phyloP scores from a whole-genome alignment of 148 eudicot genomes.

The Persicaria tinctoria region DNA sequence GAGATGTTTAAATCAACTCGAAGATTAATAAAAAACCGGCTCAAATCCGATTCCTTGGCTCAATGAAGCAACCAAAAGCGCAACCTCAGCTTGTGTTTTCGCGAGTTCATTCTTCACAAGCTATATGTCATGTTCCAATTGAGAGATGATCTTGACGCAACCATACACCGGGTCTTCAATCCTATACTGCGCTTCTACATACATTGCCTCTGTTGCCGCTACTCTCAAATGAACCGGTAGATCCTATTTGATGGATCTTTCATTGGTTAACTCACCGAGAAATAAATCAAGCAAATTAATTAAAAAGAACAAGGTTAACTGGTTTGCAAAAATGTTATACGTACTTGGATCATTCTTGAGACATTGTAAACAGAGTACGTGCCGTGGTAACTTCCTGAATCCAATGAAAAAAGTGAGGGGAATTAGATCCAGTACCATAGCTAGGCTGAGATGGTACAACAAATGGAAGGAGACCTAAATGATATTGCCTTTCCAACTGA shows the following conservation, averaged over 20 bases:
- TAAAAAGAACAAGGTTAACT: not conserved
- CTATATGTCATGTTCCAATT: slow-evolving; percentile 21
- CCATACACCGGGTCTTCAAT: slow-evolving; percentile 36
- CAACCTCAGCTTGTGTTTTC: slow-evolving; percentile 29
- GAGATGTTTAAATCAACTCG: not conserved
- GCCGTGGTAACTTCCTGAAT: too few relatives aligned
- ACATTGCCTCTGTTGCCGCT: slow-evolving; percentile 26
- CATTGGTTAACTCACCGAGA: slow-evolving; percentile 15
- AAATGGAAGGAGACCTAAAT: too few relatives aligned
- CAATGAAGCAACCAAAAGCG: not conserved
- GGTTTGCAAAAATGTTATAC: too few relatives aligned
- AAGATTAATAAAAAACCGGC: not conserved
- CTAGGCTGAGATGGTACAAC: too few relatives aligned
- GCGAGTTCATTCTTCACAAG: slow-evolving; percentile 22
- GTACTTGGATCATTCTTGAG: slow-evolving; percentile 46
- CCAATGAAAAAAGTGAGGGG: too few relatives aligned
- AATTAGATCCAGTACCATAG: too few relatives aligned
- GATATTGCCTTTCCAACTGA: too few relatives aligned
- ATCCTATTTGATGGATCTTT: not conserved
- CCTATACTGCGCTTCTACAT: slow-evolving; percentile 35
- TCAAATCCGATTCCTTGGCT: not conserved
- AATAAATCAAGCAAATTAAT: not conserved
- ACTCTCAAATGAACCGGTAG: slow-evolving; percentile 25
- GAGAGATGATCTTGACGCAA: slow-evolving; percentile 23
- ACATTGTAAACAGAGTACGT: too few relatives aligned